Evolutionary conservation across 1,284 basidiomycete species (phyloP).

Genomic region (Ustanciosporium gigantosporum): DNA sequence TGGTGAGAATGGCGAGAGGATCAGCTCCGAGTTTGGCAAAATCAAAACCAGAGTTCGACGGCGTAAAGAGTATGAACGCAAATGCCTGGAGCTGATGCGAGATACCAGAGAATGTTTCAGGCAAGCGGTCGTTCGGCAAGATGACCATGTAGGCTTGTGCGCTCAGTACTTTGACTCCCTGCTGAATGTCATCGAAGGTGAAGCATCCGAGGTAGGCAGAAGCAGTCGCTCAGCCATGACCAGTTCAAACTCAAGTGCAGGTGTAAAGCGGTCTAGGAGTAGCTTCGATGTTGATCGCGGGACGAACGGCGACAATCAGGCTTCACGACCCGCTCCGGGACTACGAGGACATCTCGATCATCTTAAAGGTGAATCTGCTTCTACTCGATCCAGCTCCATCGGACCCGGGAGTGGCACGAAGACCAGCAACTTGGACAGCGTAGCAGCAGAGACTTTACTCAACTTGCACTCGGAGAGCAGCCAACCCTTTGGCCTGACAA

Average conservation of each 20-base stretch:
- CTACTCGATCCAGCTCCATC: conserved; percentile 1
- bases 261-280: conserved; percentile 24
- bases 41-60: conserved; percentile 25
- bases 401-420: not conserved
- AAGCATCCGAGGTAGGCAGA: conserved; percentile 2
- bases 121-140: conserved; percentile 12
- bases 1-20: conserved; percentile 4
- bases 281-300: not conserved
- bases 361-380: conserved; percentile 1
- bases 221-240: conserved; percentile 9
- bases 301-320: no score
- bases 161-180: conserved; percentile 36
- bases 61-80: conserved; percentile 41
- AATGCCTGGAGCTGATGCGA: conserved; percentile 31
- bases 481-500: conserved; percentile 1
- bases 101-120: conserved; percentile 29
- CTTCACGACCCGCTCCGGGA: no score
- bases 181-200: conserved; percentile 35
- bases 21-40: conserved; percentile 21
- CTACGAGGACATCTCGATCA: not conserved
- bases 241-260: conserved; percentile 6
- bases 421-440: conserved; percentile 14
- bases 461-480: conserved; percentile 29
- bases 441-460: conserved; percentile 30
- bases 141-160: conserved; percentile 35